A percentile compares a stretch with the other conserved stretches of the same genome.
Conservation (phyloP, 257 asterid species). For the Cordia subcordata region DNA sequence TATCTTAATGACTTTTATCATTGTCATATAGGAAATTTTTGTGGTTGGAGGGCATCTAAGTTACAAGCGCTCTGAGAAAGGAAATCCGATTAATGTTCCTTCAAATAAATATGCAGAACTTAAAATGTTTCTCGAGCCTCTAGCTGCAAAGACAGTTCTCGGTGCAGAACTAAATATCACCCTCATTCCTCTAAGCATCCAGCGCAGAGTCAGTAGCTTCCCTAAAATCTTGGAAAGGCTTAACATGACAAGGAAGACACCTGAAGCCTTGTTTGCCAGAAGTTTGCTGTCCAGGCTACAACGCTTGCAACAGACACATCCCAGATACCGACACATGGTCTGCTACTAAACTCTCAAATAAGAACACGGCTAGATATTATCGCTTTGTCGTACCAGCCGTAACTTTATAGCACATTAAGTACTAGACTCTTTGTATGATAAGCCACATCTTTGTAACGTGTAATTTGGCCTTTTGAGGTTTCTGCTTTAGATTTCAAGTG, state of each 20-base stretch:
- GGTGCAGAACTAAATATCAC: conserved; percentile 49
- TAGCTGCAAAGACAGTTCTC: conserved; percentile 63
- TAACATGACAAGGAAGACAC: conserved; percentile 40
- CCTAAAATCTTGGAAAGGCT: conserved; percentile 23
- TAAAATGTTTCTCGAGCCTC: conserved; percentile 81
- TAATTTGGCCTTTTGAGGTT: neutral
- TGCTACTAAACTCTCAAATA: neutral
- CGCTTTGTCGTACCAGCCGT: too few relatives aligned
- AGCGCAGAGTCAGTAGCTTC: conserved; percentile 42
- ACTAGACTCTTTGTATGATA: neutral
- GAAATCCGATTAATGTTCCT: conserved; percentile 61
- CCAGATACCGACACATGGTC: conserved; percentile 69
- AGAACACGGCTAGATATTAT: too few relatives aligned
- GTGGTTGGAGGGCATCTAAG: conserved; percentile 74
- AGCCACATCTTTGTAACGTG: neutral
- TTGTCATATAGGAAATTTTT: conserved; percentile 47
- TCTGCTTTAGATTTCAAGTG: neutral
- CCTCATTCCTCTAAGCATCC: conserved; percentile 60
- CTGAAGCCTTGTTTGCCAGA: conserved; percentile 47
- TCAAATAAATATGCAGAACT: conserved; percentile 60
- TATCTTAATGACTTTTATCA: neutral
- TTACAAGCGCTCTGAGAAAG: conserved; percentile 27
- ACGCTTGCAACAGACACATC: conserved; percentile 33
- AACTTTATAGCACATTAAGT: too few relatives aligned
- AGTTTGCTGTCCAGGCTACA: conserved; percentile 52